These are phyloP conservation scores for Holtermannia corniformis DNA, from an alignment of 768 basidiomycete genomes.

Conservation along the genomic window DNA sequence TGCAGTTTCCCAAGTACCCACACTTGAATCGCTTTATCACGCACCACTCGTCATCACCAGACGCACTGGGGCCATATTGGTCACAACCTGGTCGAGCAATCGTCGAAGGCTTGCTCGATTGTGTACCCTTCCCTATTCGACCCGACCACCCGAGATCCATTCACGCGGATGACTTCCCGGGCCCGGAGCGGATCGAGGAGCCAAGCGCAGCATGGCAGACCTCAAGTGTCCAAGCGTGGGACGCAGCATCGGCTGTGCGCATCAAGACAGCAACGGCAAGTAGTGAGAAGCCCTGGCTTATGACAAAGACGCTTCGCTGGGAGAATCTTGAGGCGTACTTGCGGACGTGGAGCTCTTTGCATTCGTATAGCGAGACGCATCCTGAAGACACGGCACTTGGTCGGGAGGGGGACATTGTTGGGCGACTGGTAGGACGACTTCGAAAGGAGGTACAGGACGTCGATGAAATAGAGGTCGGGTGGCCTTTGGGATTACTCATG, in stretches of 20 bases:
- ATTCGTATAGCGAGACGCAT: constrained; percentile 56
- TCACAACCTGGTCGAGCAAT: constrained; percentile 70
- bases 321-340: constrained; percentile 59
- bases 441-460: constrained; percentile 30
- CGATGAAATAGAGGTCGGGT: constrained; percentile 43
- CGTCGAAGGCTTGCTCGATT: constrained; percentile 59
- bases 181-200: neutral
- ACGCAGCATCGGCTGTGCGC: constrained; percentile 15
- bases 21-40: constrained; percentile 52
- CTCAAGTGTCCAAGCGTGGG: constrained; percentile 16
- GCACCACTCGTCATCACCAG: constrained; percentile 5
- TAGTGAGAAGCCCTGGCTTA: constrained; percentile 48
- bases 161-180: constrained; percentile 4
- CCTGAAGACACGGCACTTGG: constrained; percentile 49
- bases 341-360: constrained; percentile 60
- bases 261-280: constrained; percentile 43
- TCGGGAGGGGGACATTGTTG: constrained; percentile 56
- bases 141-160: constrained; percentile 1
- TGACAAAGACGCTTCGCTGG: constrained; percentile 58
- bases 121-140: constrained; percentile 47
- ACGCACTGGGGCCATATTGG: constrained; percentile 62
- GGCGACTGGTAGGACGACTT: constrained; percentile 50
- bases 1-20: constrained; percentile 57
- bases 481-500: constrained; percentile 43
- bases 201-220: neutral